Conservation (phyloP, 2,329 filamentous ascomycete species). For the Elsinoe batatas region DNA sequence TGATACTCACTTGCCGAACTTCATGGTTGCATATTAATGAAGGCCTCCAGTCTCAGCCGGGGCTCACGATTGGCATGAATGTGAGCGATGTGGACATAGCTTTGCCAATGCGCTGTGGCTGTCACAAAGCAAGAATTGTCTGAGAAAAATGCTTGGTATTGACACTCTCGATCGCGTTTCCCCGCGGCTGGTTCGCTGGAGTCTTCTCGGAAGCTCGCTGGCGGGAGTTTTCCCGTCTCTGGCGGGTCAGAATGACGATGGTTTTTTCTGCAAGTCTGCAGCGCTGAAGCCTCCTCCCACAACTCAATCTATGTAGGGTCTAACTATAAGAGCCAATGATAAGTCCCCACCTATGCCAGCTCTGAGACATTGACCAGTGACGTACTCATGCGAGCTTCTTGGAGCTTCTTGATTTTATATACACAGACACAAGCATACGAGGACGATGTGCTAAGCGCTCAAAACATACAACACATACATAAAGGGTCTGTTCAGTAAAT, state of each 20-base stretch:
- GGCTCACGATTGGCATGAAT: conserved; percentile 2
- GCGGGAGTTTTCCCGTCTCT: not conserved
- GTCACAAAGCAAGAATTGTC: not conserved
- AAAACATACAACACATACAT: too few species aligned
- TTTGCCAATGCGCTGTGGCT: conserved; percentile 10
- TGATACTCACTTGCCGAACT: conserved; percentile 20
- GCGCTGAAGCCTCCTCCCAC: not conserved
- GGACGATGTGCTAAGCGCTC: too few species aligned
- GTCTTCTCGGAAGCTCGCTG: not conserved
- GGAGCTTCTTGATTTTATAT: too few species aligned
- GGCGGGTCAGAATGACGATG: conserved; percentile 1
- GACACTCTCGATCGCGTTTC: not conserved
- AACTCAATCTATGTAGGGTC: too few species aligned
- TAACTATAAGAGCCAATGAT: too few species aligned
- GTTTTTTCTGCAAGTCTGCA: not conserved
- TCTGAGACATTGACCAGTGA: too few species aligned
- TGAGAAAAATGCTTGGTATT: not conserved
- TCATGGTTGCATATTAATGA: conserved; percentile 19
- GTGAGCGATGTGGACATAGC: not conserved
- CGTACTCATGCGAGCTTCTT: too few species aligned
- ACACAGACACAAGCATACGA: too few species aligned
- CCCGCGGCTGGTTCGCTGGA: not conserved
- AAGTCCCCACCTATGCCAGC: too few species aligned
- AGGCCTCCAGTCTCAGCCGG: conserved; percentile 8
- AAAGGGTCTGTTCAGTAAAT: too few species aligned